phyloP scores from a whole-genome alignment of 768 basidiomycete genomes.

The Naganishia kalamii region DNA sequence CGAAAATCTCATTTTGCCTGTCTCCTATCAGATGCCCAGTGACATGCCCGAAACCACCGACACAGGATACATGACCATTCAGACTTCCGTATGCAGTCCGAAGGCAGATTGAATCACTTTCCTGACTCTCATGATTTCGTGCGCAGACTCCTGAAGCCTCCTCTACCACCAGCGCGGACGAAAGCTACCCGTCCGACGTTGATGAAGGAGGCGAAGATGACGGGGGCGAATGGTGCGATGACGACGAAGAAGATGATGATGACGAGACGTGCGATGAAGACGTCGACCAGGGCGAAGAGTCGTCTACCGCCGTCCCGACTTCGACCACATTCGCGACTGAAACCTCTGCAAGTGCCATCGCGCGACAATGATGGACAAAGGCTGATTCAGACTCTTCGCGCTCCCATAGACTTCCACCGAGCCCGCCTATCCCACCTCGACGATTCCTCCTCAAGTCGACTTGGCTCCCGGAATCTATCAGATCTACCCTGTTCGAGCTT shows the following conservation, averaged over 20 bases:
- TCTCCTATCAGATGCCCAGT: not conserved
- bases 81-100: not conserved
- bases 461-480: not conserved
- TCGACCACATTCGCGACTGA: not conserved
- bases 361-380: no score
- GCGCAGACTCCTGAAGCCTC: not conserved
- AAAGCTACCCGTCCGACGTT: not conserved
- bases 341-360: not conserved
- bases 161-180: not conserved
- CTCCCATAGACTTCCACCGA: not conserved
- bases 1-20: not conserved
- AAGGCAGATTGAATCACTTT: no score
- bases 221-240: not conserved
- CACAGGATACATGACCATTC: not conserved
- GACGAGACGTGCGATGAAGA: not conserved
- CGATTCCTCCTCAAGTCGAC: not conserved
- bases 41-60: not conserved
- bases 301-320: not conserved
- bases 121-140: not conserved
- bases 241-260: not conserved
- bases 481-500: conserved; percentile 2
- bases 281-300: not conserved
- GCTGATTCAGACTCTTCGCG: not conserved
- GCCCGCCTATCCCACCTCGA: not conserved
- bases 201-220: not conserved